Evolutionary conservation across 2,329 filamentous ascomycete species (phyloP).

Genomic region (Sclerotinia borealis): DNA sequence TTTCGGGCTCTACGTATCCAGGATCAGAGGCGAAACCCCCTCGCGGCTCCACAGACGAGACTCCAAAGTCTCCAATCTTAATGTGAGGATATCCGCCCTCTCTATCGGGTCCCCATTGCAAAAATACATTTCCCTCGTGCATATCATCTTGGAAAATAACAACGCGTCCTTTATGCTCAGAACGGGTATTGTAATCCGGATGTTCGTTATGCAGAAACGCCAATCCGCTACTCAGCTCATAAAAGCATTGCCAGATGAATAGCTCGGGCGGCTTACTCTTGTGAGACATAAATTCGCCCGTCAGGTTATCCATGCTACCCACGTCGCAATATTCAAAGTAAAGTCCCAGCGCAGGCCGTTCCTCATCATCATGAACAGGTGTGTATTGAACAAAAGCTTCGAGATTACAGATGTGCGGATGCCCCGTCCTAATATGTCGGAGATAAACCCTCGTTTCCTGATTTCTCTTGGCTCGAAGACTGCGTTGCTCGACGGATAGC

Average conservation of each 20-base stretch:
- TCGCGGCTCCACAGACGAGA: background rate
- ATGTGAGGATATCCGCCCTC: background rate
- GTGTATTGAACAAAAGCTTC: constrained; percentile 1
- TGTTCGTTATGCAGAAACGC: constrained; percentile 10
- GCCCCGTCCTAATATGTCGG: background rate
- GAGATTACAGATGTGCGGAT: constrained; percentile 5
- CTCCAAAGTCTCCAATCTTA: constrained; percentile 7
- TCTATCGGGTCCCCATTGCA: background rate
- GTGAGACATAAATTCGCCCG: background rate
- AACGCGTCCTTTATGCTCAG: background rate
- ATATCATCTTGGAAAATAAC: background rate
- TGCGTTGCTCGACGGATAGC: background rate
- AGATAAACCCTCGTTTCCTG: background rate
- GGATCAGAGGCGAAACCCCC: background rate
- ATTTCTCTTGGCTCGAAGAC: background rate
- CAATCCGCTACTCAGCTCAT: background rate
- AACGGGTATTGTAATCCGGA: background rate
- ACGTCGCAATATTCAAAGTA: constrained; percentile 4
- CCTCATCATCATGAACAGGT: background rate
- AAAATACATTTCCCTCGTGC: background rate
- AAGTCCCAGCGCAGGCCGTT: background rate
- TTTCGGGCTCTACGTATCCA: background rate
- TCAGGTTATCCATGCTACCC: background rate
- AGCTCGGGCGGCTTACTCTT: background rate
- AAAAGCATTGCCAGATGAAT: background rate